These are phyloP conservation scores for Entomortierella beljakovae DNA, from an alignment of 192 early-diverging fungal genomes.

Conservation along the genomic window DNA sequence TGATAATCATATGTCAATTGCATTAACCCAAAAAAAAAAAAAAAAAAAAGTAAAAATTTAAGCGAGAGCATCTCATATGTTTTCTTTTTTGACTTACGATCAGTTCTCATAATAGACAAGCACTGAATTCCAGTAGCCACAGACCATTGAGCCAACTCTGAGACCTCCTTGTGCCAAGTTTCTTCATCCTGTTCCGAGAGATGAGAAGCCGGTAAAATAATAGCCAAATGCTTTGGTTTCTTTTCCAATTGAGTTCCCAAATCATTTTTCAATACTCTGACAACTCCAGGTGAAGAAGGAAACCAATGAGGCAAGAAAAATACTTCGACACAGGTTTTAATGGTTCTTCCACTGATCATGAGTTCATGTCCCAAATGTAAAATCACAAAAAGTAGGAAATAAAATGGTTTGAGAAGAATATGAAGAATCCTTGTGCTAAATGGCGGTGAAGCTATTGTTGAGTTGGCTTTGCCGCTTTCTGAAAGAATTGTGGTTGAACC, in stretches of 20 bases:
- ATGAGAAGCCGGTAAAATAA: slow-evolving; percentile 10
- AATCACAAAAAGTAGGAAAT: slow-evolving; percentile 37
- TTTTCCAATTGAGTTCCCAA: slow-evolving; percentile 14
- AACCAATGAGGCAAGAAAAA: slow-evolving; percentile 36
- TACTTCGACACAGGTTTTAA: slow-evolving; percentile 33
- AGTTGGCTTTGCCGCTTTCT: no score
- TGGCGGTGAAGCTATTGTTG: neutral
- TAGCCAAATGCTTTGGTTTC: slow-evolving; percentile 34
- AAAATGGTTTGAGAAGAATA: slow-evolving; percentile 37
- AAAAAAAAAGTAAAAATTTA: neutral
- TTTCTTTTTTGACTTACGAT: slow-evolving; percentile 16
- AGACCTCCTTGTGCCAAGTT: slow-evolving; percentile 31
- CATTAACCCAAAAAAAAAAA: neutral
- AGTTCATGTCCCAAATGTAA: slow-evolving; percentile 29
- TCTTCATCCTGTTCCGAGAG: slow-evolving; percentile 22
- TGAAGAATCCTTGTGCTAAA: slow-evolving; percentile 12
- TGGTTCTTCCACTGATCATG: slow-evolving; percentile 25
- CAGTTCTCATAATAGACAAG: slow-evolving; percentile 39
- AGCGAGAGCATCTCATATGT: neutral
- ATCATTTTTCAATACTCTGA: slow-evolving; percentile 23
- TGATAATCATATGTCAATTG: slow-evolving; percentile 9
- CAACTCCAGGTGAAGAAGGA: slow-evolving; percentile 23
- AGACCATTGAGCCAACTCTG: slow-evolving; percentile 34
- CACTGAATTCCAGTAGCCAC: slow-evolving; percentile 32
- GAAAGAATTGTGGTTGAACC: no score